Evolutionary conservation across 2,329 filamentous ascomycete species (phyloP).

Genomic region (Aspergillus persii): DNA sequence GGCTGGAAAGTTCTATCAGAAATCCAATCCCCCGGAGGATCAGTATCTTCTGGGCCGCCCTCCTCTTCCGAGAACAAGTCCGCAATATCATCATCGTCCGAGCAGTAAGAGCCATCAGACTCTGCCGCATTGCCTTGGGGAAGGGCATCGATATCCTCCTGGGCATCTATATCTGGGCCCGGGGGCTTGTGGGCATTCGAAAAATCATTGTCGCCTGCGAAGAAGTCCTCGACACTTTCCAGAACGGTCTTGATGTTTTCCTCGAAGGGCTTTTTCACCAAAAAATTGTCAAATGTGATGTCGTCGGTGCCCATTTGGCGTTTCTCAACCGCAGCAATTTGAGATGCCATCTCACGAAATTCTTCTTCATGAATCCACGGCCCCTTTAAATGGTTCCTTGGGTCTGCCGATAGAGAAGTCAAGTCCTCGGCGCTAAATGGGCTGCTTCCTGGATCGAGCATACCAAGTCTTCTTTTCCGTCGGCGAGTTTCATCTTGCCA

Average conservation of each 20-base stretch:
- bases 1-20: slow-evolving; percentile 22
- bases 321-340: slow-evolving; percentile 65
- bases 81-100: slow-evolving; percentile 42
- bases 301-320: slow-evolving; percentile 43
- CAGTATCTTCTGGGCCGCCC: slow-evolving; percentile 13
- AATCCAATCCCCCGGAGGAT: slow-evolving; percentile 23
- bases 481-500: slow-evolving; percentile 88
- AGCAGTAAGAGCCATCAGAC: slow-evolving; percentile 40
- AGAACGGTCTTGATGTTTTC: slow-evolving; percentile 69
- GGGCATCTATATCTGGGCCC: slow-evolving; percentile 9
- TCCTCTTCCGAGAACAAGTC: slow-evolving; percentile 21
- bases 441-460: slow-evolving; percentile 63
- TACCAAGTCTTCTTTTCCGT: slow-evolving; percentile 68
- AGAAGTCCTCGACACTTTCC: slow-evolving; percentile 85
- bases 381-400: slow-evolving; percentile 67
- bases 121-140: slow-evolving; percentile 64
- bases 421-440: slow-evolving; percentile 79
- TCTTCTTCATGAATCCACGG: slow-evolving; percentile 93
- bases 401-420: slow-evolving; percentile 84
- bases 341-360: slow-evolving; percentile 63
- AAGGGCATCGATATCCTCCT: slow-evolving; percentile 42
- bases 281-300: slow-evolving; percentile 65
- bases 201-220: slow-evolving; percentile 60
- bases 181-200: slow-evolving; percentile 20
- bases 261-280: slow-evolving; percentile 54